Percentiles rank a stretch among this genome's conserved stretches.
Conservation (phyloP, 2,329 filamentous ascomycete species). For the Botrytis cinerea region DNA sequence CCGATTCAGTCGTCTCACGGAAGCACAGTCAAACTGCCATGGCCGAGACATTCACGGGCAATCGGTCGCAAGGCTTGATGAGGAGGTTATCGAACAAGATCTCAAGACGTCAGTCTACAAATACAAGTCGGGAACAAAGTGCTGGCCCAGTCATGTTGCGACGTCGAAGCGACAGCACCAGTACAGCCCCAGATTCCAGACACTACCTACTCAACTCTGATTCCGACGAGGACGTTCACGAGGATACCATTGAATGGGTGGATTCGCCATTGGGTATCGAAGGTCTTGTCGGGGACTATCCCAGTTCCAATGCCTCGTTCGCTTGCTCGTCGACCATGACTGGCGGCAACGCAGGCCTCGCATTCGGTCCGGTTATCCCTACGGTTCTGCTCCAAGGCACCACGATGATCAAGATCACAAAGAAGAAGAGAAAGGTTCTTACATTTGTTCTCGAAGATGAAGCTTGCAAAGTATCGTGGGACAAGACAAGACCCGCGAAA, state of each 20-base stretch:
- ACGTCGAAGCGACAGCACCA: conserved; percentile 86
- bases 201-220: conserved; percentile 47
- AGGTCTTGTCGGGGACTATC: conserved; percentile 50
- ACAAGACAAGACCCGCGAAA: conserved; percentile 75
- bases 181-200: conserved; percentile 59
- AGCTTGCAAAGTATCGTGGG: conserved; percentile 86
- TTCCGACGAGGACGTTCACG: conserved; percentile 60
- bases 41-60: conserved; percentile 58
- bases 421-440: conserved; percentile 76
- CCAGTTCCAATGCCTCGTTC: conserved; percentile 52
- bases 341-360: conserved; percentile 41
- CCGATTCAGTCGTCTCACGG: conserved; percentile 67
- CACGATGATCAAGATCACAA: conserved; percentile 78
- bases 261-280: conserved; percentile 48
- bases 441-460: conserved; percentile 74
- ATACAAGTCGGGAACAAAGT: conserved; percentile 80
- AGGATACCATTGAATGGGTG: conserved; percentile 47
- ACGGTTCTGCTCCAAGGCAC: conserved; percentile 77
- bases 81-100: conserved; percentile 83
- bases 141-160: conserved; percentile 80
- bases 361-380: conserved; percentile 72
- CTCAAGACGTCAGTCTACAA: conserved; percentile 72
- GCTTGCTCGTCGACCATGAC: conserved; percentile 42
- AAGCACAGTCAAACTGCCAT: conserved; percentile 64
- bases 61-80: conserved; percentile 69